These are phyloP conservation scores for Jaenimonas drosophilae DNA, from an alignment of 208 protist genomes.

Conservation along the genomic window DNA sequence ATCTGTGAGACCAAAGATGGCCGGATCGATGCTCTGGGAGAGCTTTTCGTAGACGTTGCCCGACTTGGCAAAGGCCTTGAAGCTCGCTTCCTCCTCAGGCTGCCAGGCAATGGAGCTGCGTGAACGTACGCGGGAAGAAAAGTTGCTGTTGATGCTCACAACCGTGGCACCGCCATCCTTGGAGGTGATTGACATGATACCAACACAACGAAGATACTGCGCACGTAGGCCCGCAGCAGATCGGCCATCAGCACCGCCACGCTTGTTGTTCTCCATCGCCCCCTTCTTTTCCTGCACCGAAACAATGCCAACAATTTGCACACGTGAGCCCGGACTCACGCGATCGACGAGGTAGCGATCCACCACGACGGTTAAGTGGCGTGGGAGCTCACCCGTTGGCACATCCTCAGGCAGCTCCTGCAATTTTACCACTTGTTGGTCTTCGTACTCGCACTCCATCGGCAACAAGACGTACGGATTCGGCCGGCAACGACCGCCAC, in stretches of 20 bases:
- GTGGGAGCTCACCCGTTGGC: slow-evolving; percentile 90
- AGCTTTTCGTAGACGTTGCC: slow-evolving; percentile 92
- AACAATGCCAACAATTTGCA: slow-evolving; percentile 90
- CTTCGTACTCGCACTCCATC: slow-evolving; percentile 91
- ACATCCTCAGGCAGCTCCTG: slow-evolving; percentile 94
- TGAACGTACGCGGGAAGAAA: slow-evolving; percentile 77
- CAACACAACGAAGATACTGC: slow-evolving; percentile 82
- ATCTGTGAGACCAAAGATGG: slow-evolving; percentile 97
- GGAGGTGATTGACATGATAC: slow-evolving; percentile 71
- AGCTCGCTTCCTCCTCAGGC: slow-evolving; percentile 79
- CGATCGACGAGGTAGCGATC: slow-evolving; percentile 91
- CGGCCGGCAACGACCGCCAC: slow-evolving; percentile 48
- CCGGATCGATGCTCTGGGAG: slow-evolving; percentile 93
- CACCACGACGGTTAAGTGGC: slow-evolving; percentile 77
- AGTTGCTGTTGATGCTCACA: slow-evolving; percentile 84
- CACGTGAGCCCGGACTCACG: slow-evolving; percentile 94
- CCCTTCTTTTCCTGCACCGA: slow-evolving; percentile 79
- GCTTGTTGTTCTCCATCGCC: slow-evolving; percentile 17
- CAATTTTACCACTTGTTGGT: slow-evolving; percentile 90
- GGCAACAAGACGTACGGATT: slow-evolving; percentile 91
- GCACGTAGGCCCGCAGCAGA: slow-evolving; percentile 71
- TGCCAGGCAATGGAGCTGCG: slow-evolving; percentile 73
- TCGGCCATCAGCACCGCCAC: slow-evolving; percentile 23
- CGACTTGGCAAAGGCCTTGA: slow-evolving; percentile 81
- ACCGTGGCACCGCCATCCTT: slow-evolving; percentile 28